These are phyloP conservation scores for Phytophthora melonis DNA, from an alignment of 352 stramenopile genomes.

Conservation along the genomic window DNA sequence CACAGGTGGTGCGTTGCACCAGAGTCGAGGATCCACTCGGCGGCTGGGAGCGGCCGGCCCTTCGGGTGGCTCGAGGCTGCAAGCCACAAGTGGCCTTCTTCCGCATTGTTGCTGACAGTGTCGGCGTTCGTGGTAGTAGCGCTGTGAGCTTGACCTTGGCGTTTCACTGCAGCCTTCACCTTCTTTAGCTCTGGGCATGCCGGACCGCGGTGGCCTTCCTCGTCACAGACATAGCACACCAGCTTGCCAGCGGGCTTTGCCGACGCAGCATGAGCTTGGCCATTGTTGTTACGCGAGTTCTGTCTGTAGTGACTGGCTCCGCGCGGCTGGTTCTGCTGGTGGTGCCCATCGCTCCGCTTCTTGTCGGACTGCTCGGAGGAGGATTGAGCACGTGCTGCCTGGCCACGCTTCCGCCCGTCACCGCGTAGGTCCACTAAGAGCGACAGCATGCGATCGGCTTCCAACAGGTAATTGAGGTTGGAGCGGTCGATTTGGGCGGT, in stretches of 20 bases:
- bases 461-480: neutral
- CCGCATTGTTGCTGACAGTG: neutral
- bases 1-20: neutral
- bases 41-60: neutral
- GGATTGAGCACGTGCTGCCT: neutral
- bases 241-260: neutral
- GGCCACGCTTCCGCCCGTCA: conserved; percentile 1
- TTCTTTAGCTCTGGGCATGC: conserved; percentile 12
- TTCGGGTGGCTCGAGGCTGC: neutral
- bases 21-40: neutral
- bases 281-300: neutral
- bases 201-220: conserved; percentile 10
- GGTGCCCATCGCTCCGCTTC: neutral
- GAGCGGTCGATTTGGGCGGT: conserved; percentile 1
- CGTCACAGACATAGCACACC: conserved; percentile 25
- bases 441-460: conserved; percentile 10
- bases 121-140: neutral
- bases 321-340: neutral
- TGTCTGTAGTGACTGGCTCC: neutral
- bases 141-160: conserved; percentile 10
- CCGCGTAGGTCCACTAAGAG: conserved; percentile 3
- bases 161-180: neutral
- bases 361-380: neutral
- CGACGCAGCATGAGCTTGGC: conserved; percentile 1
- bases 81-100: neutral